phyloP scores from a whole-genome alignment of 1,284 basidiomycete species.

The Trametes hirsuta region DNA sequence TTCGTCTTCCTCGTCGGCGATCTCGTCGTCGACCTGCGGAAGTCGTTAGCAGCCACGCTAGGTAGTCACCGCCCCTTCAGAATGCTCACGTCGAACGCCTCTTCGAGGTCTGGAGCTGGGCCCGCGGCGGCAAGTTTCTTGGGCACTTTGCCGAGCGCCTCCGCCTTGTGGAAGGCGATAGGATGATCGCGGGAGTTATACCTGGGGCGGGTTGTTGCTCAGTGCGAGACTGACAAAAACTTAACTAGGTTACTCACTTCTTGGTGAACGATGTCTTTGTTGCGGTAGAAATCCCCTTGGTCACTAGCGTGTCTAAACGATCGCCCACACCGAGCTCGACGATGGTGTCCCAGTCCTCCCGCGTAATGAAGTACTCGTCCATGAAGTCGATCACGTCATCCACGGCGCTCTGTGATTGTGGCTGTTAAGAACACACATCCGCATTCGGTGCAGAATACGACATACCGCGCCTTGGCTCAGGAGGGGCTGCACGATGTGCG shows the following conservation, averaged over 20 bases:
- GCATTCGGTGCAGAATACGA: constrained; percentile 10
- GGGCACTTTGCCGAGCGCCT: constrained; percentile 74
- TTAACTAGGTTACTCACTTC: constrained; percentile 55
- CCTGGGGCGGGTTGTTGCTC: constrained; percentile 40
- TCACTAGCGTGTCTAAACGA: constrained; percentile 70
- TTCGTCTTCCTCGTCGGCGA: constrained; percentile 43
- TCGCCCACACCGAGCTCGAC: constrained; percentile 91
- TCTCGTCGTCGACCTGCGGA: constrained; percentile 44
- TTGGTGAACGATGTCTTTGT: constrained; percentile 87
- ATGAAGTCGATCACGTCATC: constrained; percentile 84
- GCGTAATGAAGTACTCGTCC: constrained; percentile 94
- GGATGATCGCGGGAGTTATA: constrained; percentile 90
- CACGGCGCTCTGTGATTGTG: constrained; percentile 64
- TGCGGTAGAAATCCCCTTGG: constrained; percentile 84
- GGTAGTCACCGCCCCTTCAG: neutral
- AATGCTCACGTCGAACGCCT: constrained; percentile 67
- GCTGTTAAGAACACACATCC: neutral
- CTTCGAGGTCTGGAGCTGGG: constrained; percentile 86
- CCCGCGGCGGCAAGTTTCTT: constrained; percentile 77
- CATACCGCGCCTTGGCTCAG: constrained; percentile 69
- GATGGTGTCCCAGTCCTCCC: constrained; percentile 96
- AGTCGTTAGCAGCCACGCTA: constrained; percentile 2
- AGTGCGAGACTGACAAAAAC: neutral
- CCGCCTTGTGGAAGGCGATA: constrained; percentile 87
- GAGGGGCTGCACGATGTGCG: constrained; percentile 80